phyloP scores from a whole-genome alignment of 2,329 filamentous ascomycete genomes.

The Diplodia intermedia region DNA sequence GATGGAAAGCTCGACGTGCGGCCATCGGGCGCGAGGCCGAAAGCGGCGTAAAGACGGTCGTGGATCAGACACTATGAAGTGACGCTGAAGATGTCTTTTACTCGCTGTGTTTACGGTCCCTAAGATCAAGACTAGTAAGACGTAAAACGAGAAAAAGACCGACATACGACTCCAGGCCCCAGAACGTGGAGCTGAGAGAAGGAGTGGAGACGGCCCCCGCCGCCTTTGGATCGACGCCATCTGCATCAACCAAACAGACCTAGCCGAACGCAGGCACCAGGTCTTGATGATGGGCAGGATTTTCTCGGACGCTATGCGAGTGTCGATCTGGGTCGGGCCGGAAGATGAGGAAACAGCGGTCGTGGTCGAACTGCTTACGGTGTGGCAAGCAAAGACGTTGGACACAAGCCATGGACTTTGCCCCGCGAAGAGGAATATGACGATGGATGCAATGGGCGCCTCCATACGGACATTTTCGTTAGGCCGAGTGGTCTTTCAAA shows the following conservation, averaged over 20 bases:
- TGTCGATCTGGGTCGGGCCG: neutral
- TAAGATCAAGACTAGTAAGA: too few relatives aligned
- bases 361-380: too few relatives aligned
- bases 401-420: neutral
- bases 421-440: too few relatives aligned
- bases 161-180: too few relatives aligned
- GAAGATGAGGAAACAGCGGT: neutral
- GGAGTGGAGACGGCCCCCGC: neutral
- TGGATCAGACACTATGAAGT: too few relatives aligned
- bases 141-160: too few relatives aligned
- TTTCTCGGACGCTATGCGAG: neutral
- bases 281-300: neutral
- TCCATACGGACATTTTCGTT: neutral
- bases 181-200: too few relatives aligned
- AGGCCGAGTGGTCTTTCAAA: neutral
- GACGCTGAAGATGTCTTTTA: too few relatives aligned
- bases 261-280: neutral
- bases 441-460: neutral
- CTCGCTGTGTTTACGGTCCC: too few relatives aligned
- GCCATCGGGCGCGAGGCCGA: too few relatives aligned
- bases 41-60: too few relatives aligned
- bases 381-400: neutral
- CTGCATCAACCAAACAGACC: neutral
- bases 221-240: neutral
- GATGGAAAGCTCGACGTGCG: too few relatives aligned